phyloP scores from a whole-genome alignment of 371 early-diverging fungal species.

The Actinomortierella ambigua region DNA sequence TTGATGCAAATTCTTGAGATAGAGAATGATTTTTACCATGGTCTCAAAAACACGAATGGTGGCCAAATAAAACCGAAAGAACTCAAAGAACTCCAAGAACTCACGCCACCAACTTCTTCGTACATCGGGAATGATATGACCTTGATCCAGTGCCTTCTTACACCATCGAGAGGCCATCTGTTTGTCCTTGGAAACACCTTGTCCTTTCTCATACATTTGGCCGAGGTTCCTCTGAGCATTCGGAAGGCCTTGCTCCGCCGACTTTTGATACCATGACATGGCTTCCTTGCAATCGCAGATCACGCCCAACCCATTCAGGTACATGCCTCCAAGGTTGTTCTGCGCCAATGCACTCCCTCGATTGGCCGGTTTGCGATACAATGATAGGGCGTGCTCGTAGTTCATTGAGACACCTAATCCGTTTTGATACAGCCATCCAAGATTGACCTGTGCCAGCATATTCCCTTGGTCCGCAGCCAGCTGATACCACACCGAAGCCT shows the following conservation, averaged over 20 bases:
- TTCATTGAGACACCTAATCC: conserved; percentile 79
- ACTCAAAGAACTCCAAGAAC: too few relatives aligned
- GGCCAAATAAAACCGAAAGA: too few relatives aligned
- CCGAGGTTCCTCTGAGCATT: conserved; percentile 84
- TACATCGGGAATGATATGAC: too few relatives aligned
- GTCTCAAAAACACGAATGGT: too few relatives aligned
- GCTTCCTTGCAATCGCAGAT: conserved; percentile 66
- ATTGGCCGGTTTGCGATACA: conserved; percentile 68
- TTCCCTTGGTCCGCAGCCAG: conserved; percentile 77
- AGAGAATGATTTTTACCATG: too few relatives aligned
- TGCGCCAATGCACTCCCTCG: conserved; percentile 74
- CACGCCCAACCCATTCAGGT: conserved; percentile 83
- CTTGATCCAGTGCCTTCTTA: conserved; percentile 72
- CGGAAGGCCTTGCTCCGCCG: conserved; percentile 79
- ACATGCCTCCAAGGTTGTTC: conserved; percentile 84
- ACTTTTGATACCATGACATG: conserved; percentile 70
- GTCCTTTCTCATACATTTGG: conserved; percentile 79
- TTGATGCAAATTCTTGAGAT: too few relatives aligned
- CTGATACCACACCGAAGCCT: conserved; percentile 82
- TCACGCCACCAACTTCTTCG: too few relatives aligned
- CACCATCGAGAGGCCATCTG: too few relatives aligned
- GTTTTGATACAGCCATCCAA: conserved; percentile 81
- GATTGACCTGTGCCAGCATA: conserved; percentile 66
- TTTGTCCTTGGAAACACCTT: too few relatives aligned
- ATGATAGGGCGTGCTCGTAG: conserved; percentile 67